Evolutionary conservation across 2,329 filamentous ascomycete species (phyloP).

Genomic region (Diplocarpon rosae): DNA sequence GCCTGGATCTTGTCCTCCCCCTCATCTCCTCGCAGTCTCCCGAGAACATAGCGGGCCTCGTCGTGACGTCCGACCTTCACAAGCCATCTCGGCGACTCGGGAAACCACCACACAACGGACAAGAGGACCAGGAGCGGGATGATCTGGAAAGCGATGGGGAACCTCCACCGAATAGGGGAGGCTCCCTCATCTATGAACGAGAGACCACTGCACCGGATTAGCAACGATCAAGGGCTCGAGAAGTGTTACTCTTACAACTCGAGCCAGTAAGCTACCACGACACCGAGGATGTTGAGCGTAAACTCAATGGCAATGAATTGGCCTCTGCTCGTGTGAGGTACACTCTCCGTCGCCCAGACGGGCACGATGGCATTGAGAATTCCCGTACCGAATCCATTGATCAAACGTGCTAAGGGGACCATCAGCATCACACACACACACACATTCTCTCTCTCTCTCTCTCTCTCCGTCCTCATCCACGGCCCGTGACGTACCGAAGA

Average conservation of each 20-base stretch:
- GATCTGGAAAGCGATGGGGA: constrained; percentile 30
- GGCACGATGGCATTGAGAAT: constrained; percentile 32
- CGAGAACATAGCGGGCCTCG: constrained; percentile 34
- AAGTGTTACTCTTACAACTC: constrained; percentile 23
- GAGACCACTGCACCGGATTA: constrained; percentile 33
- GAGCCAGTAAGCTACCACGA: constrained; percentile 52
- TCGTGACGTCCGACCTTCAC: constrained; percentile 27
- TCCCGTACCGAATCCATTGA: constrained; percentile 32
- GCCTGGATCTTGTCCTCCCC: constrained; percentile 41
- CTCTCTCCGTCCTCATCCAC: no score
- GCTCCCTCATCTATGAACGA: constrained; percentile 48
- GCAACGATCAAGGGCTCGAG: background rate
- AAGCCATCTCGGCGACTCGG: constrained; percentile 31
- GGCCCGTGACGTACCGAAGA: constrained; percentile 38
- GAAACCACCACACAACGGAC: constrained; percentile 28
- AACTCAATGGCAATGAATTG: constrained; percentile 63
- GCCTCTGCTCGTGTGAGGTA: constrained; percentile 56
- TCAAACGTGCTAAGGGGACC: constrained; percentile 30
- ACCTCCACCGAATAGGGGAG: constrained; percentile 40
- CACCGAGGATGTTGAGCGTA: constrained; percentile 61
- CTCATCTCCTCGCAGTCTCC: constrained; percentile 44
- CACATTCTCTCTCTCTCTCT: no score
- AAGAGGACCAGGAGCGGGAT: constrained; percentile 28
- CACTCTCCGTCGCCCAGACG: constrained; percentile 34
- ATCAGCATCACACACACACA: background rate